Evolutionary conservation across 2,329 filamentous ascomycete species (phyloP).

Genomic region (Colletotrichum chlorophyti): DNA sequence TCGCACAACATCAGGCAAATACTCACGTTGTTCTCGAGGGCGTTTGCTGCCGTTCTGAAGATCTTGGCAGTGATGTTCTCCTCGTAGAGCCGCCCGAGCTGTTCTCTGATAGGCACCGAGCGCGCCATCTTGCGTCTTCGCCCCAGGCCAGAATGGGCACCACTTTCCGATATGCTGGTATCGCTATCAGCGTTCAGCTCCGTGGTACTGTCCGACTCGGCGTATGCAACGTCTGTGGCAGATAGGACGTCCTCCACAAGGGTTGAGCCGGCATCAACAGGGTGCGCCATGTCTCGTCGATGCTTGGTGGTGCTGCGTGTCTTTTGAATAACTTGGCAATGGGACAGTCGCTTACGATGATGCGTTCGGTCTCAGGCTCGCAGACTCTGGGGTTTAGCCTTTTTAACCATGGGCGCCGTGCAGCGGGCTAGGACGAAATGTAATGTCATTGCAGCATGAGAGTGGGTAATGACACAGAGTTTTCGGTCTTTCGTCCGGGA

Average conservation of each 20-base stretch:
- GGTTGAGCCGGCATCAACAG: not conserved
- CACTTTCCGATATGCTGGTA: constrained; percentile 14
- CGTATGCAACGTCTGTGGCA: not conserved
- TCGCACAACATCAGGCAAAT: too few species aligned
- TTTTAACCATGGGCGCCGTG: constrained; percentile 1
- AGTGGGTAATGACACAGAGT: not conserved
- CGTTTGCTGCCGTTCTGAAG: constrained; percentile 24
- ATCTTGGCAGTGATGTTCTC: constrained; percentile 32
- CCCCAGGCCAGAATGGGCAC: not conserved
- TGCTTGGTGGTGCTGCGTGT: not conserved
- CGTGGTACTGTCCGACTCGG: constrained; percentile 12
- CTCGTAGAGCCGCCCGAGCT: constrained; percentile 22
- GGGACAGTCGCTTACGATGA: not conserved
- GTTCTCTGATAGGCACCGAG: constrained; percentile 7
- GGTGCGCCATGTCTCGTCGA: not conserved
- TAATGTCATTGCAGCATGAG: not conserved
- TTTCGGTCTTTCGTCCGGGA: not conserved
- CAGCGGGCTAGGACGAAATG: not conserved
- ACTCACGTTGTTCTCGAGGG: constrained; percentile 27
- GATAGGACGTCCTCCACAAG: not conserved
- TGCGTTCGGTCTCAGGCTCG: not conserved
- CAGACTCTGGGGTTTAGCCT: not conserved
- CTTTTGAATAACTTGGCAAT: not conserved
- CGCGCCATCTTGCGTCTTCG: not conserved
- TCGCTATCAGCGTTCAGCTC: constrained; percentile 21